Conservation (phyloP, 192 early-diverging fungal species). For the Backusella tarrabulga region DNA sequence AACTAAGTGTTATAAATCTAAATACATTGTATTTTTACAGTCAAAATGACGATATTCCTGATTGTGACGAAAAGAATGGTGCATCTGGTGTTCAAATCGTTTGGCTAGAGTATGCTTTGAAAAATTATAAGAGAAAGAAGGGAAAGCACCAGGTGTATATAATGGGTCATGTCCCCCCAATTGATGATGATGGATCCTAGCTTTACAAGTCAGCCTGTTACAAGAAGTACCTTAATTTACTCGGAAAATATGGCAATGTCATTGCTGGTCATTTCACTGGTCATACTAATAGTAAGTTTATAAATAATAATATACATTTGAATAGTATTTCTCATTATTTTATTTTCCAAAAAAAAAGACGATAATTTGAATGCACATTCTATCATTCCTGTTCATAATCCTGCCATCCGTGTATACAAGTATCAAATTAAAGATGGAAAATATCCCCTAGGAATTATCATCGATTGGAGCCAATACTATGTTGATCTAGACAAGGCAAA, state of each 20-base stretch:
- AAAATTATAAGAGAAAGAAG: background rate
- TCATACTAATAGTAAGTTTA: conserved; percentile 31
- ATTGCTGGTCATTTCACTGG: conserved; percentile 47
- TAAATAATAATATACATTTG: background rate
- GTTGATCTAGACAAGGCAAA: conserved; percentile 12
- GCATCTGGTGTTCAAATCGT: conserved; percentile 26
- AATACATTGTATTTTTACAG: conserved; percentile 39
- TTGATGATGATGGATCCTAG: conserved; percentile 13
- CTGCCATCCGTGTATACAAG: conserved; percentile 37
- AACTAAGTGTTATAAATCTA: conserved; percentile 21
- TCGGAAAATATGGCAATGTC: conserved; percentile 33
- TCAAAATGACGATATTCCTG: conserved; percentile 17
- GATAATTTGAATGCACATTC: conserved; percentile 35
- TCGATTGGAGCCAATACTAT: conserved; percentile 30
- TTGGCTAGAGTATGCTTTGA: conserved; percentile 34
- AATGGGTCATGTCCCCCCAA: conserved; percentile 33
- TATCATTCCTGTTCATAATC: conserved; percentile 39
- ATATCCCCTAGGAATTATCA: conserved; percentile 14
- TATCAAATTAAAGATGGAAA: conserved; percentile 24
- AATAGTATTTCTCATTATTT: background rate
- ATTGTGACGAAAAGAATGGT: conserved; percentile 25
- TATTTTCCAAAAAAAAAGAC: conserved; percentile 3
- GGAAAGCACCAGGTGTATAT: background rate
- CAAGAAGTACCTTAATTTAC: conserved; percentile 22
- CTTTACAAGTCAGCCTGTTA: conserved; percentile 30